Base-by-base conservation (phyloP, 2,329 filamentous ascomycete species). In the Verticillium tricorpus region DNA sequence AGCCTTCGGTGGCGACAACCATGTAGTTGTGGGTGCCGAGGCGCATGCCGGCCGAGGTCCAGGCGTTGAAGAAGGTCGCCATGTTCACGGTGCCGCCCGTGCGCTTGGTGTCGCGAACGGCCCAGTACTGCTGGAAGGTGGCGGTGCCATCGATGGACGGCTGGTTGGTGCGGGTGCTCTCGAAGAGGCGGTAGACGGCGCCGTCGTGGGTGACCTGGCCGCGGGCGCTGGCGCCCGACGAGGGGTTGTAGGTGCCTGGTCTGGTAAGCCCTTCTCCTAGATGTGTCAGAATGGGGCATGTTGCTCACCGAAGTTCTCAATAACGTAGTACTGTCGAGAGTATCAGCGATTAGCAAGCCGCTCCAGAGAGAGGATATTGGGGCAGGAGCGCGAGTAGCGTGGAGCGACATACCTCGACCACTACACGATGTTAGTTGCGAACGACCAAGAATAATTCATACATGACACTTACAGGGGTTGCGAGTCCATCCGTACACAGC, bases 71-170 rank as follows among this genome's bases (percentile, higher is more conserved):
- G 71, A 86, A 83, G 60, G 77, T 81, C 22, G 73, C 73, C 1
- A 77, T 80, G 2, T 78, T 83, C 58, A 87, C 79, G 2, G 80
- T 82, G 1, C 85, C 84, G 25, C 79, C 77, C 14, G 79, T 76
- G 34, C 82, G 76, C 74, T 85, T 80, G 60, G 72, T 74, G 58
- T 75, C 74, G 55, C 85, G 77, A 15, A 78, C 73, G 0, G 74
- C 75, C 78, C 79, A 84, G 69, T 80, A 85, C 73, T 85, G 82
- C 69, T 78, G 74, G 70, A 85, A 85, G 45, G 81, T 85, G 19
- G 74, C 66, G 12, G 81, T 84, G 56, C 82, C 83, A n/a, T 81
- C 73, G 65, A 85, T 85, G 2, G 77, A 80, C 0, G 82, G 81
- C 67, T 81, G 77, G 69, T 83, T 80, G 59, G 75, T 75, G 39